phyloP scores from a whole-genome alignment of 768 basidiomycete genomes.

The Mycena galopus region DNA sequence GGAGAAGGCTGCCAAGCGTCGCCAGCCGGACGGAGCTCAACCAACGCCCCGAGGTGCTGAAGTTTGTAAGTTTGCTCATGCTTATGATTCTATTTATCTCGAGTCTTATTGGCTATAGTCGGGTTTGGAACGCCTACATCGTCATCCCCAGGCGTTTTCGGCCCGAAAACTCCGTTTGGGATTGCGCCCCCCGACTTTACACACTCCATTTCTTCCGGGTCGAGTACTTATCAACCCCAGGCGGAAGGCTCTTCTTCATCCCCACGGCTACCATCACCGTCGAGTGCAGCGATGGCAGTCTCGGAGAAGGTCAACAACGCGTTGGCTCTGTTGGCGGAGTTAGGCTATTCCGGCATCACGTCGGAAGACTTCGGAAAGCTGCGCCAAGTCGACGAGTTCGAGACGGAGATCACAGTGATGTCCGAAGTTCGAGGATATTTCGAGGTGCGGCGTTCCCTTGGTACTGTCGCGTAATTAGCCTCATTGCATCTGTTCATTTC shows the following conservation, averaged over 20 bases:
- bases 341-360: conserved; percentile 44
- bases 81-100: too few relatives aligned
- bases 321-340: conserved; percentile 43
- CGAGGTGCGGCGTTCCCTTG: conserved; percentile 42
- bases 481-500: background rate
- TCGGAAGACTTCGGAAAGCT: conserved; percentile 49
- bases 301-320: conserved; percentile 16
- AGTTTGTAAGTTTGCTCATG: background rate
- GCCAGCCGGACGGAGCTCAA: background rate
- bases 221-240: too few relatives aligned
- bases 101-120: too few relatives aligned
- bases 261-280: too few relatives aligned
- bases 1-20: too few relatives aligned
- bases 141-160: too few relatives aligned
- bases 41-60: background rate
- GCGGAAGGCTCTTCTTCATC: too few relatives aligned
- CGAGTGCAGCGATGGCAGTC: too few relatives aligned
- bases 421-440: conserved; percentile 60
- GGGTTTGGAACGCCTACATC: too few relatives aligned
- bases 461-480: background rate
- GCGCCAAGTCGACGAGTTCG: conserved; percentile 49
- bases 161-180: too few relatives aligned
- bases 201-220: too few relatives aligned
- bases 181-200: too few relatives aligned
- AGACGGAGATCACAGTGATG: conserved; percentile 56